These are phyloP conservation scores for Puccinia hordei DNA, from an alignment of 1,284 basidiomycete genomes.

Conservation along the genomic window DNA sequence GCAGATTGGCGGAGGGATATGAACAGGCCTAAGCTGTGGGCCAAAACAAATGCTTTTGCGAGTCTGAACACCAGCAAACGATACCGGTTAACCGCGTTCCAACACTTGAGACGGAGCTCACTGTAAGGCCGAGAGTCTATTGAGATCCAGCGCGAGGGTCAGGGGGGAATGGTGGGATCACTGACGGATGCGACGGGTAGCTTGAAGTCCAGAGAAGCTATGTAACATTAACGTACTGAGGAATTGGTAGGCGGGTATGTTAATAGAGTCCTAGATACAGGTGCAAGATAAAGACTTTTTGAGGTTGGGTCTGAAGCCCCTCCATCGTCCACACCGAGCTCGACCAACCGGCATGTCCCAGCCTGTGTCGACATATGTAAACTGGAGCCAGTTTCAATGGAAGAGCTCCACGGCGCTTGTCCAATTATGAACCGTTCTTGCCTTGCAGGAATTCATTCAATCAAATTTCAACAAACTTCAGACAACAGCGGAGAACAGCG, in stretches of 20 bases:
- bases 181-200: neutral
- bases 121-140: conserved; percentile 19
- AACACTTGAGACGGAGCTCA: neutral
- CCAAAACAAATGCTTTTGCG: neutral
- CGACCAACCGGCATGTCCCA: neutral
- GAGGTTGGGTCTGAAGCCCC: neutral
- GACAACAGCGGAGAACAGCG: no score
- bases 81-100: conserved; percentile 10
- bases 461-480: neutral
- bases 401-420: conserved; percentile 6
- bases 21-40: conserved; percentile 13
- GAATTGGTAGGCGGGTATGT: neutral
- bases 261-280: neutral
- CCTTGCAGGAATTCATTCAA: neutral
- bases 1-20: neutral
- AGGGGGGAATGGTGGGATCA: neutral
- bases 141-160: neutral
- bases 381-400: neutral
- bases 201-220: neutral
- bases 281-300: neutral
- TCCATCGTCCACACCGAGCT: neutral
- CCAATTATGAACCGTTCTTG: neutral
- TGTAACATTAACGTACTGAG: neutral
- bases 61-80: neutral
- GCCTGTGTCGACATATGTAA: neutral